Conservation (phyloP, 1,284 basidiomycete genomes). For the Cryptococcus hybrid region DNA sequence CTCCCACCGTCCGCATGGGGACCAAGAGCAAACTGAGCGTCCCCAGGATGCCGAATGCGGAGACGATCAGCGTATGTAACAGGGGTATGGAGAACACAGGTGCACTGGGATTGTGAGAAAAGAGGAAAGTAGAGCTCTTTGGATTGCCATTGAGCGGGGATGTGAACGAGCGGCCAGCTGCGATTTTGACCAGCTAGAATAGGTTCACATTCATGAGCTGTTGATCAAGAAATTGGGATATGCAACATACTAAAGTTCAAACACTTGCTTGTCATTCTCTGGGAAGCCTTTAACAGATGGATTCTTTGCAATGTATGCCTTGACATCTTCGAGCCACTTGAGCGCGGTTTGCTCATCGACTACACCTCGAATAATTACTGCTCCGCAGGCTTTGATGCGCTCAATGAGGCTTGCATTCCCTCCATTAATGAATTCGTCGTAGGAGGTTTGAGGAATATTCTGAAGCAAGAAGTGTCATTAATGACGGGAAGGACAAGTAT, state of each 20-base stretch:
- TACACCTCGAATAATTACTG: conserved; percentile 61
- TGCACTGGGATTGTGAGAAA: conserved; percentile 53
- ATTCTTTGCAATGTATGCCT: conserved; percentile 63
- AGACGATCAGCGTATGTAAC: conserved; percentile 74
- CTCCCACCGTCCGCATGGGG: conserved; percentile 75
- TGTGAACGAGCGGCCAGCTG: conserved; percentile 70
- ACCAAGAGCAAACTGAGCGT: conserved; percentile 65
- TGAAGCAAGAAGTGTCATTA: conserved; percentile 44
- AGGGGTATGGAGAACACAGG: conserved; percentile 57
- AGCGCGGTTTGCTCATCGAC: conserved; percentile 60
- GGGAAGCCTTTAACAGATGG: conserved; percentile 60
- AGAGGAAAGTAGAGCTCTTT: conserved; percentile 60
- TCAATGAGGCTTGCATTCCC: conserved; percentile 51
- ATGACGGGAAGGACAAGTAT: background rate
- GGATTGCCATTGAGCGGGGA: conserved; percentile 61
- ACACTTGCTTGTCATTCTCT: conserved; percentile 65
- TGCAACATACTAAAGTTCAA: conserved; percentile 59
- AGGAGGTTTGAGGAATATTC: conserved; percentile 61
- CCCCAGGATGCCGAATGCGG: conserved; percentile 70
- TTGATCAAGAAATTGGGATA: background rate
- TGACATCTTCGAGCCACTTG: conserved; percentile 60
- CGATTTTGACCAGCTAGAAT: conserved; percentile 54
- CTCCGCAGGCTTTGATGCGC: conserved; percentile 59
- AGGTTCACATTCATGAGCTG: background rate
- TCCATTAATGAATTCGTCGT: conserved; percentile 55